A percentile compares a stretch with the other conserved stretches of the same genome.
These are phyloP conservation scores for Psilocybe subaeruginosa DNA, from an alignment of 768 basidiomycete species.

Conservation along the genomic window DNA sequence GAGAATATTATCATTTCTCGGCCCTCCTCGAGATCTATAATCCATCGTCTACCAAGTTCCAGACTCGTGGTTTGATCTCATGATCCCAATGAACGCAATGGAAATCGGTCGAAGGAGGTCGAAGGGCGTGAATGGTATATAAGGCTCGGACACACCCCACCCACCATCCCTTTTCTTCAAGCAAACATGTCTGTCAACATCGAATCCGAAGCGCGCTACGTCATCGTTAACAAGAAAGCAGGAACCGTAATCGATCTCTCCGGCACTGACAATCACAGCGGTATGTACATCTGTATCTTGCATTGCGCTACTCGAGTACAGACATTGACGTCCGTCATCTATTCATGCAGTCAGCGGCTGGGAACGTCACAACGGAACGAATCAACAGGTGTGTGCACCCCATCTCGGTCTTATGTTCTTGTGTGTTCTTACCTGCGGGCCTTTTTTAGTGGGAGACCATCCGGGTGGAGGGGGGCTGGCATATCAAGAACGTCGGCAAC, in stretches of 20 bases:
- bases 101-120: no score
- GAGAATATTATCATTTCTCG: not conserved
- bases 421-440: conserved; percentile 6
- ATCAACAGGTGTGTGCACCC: conserved; percentile 39
- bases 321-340: conserved; percentile 9
- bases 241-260: conserved; percentile 48
- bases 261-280: conserved; percentile 37
- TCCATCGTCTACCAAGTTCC: not conserved
- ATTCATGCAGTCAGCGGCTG: conserved; percentile 45
- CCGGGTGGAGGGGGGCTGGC: conserved; percentile 20
- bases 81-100: conserved; percentile 24
- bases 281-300: conserved; percentile 22
- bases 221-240: conserved; percentile 40
- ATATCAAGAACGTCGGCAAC: conserved; percentile 34
- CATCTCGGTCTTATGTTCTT: not conserved
- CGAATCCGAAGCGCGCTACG: conserved; percentile 24
- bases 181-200: not conserved
- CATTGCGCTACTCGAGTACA: no score
- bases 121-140: not conserved
- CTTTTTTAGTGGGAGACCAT: conserved; percentile 15
- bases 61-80: conserved; percentile 13
- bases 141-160: not conserved
- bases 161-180: not conserved
- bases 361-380: conserved; percentile 35
- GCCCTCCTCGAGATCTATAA: not conserved